phyloP scores from a whole-genome alignment of 768 basidiomycete species.

The Auricularia cornea region DNA sequence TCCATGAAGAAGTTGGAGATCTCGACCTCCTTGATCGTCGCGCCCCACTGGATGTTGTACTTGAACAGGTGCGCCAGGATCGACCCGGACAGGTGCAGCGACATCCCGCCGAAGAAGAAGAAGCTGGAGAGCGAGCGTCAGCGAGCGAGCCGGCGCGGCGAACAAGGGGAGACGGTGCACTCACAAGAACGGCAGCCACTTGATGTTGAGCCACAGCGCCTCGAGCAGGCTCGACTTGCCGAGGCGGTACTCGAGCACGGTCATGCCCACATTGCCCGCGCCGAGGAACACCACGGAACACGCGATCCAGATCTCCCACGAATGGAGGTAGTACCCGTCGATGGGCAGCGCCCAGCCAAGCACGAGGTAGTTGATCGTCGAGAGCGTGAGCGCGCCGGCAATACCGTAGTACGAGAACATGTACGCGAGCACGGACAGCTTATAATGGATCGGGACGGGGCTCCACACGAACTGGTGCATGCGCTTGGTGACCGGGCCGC shows the following conservation, averaged over 20 bases:
- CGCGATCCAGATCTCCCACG: too few relatives aligned
- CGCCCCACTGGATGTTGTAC: constrained; percentile 36
- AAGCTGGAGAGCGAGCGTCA: constrained; percentile 31
- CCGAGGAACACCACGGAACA: too few relatives aligned
- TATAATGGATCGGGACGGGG: constrained; percentile 41
- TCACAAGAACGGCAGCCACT: constrained; percentile 34
- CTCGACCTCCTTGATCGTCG: constrained; percentile 28
- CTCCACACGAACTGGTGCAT: constrained; percentile 25
- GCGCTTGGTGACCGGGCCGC: constrained; percentile 28
- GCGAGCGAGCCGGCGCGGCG: too few relatives aligned
- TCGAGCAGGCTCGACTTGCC: constrained; percentile 32
- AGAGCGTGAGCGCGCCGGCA: too few relatives aligned
- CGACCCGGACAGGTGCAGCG: constrained; percentile 55
- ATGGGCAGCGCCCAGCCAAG: too few relatives aligned
- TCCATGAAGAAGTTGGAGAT: constrained; percentile 27
- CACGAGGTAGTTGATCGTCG: too few relatives aligned
- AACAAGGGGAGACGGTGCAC: constrained; percentile 5
- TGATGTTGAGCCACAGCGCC: constrained; percentile 24
- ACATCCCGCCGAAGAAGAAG: constrained; percentile 75
- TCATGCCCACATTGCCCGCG: constrained; percentile 63
- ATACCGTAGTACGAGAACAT: too few relatives aligned
- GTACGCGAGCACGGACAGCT: too few relatives aligned
- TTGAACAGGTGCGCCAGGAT: constrained; percentile 49
- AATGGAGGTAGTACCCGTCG: too few relatives aligned
- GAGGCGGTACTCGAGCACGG: constrained; percentile 63